A percentile compares a stretch with the other conserved stretches of the same genome.
phyloP scores from a whole-genome alignment of 2,329 filamentous ascomycete species.

The Westerdykella aurantiaca region DNA sequence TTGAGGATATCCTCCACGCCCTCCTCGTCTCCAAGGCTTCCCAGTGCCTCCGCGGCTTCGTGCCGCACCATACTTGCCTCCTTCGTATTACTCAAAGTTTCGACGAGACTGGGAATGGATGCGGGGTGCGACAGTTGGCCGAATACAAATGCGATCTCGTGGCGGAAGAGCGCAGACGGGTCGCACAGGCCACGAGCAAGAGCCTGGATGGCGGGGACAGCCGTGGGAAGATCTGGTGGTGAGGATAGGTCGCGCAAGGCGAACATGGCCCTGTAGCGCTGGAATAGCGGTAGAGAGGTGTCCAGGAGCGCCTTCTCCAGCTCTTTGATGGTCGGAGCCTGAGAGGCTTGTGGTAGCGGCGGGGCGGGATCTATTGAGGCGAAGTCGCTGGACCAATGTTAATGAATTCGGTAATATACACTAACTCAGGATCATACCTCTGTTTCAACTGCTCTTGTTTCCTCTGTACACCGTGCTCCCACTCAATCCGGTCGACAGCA shows the following conservation, averaged over 20 bases:
- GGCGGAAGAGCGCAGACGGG: slow-evolving; percentile 85
- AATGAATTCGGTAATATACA: slow-evolving; percentile 3
- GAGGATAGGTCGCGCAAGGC: slow-evolving; percentile 90
- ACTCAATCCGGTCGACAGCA: slow-evolving; percentile 86
- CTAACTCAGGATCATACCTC: slow-evolving; percentile 53
- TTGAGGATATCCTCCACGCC: slow-evolving; percentile 84
- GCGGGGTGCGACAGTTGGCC: slow-evolving; percentile 93
- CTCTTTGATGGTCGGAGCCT: slow-evolving; percentile 60
- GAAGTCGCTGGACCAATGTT: slow-evolving; percentile 64
- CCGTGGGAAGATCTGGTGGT: slow-evolving; percentile 83
- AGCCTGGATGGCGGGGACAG: slow-evolving; percentile 77
- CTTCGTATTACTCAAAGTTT: slow-evolving; percentile 67
- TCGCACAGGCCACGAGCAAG: slow-evolving; percentile 82
- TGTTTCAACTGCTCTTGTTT: slow-evolving; percentile 66
- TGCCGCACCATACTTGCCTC: slow-evolving; percentile 97
- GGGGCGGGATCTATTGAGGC: slow-evolving; percentile 93
- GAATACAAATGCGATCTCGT: slow-evolving; percentile 98
- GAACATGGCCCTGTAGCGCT: slow-evolving; percentile 97
- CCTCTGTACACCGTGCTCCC: slow-evolving; percentile 65
- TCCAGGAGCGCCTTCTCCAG: slow-evolving; percentile 75
- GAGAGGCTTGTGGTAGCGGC: slow-evolving; percentile 65
- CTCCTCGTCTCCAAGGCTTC: slow-evolving; percentile 86
- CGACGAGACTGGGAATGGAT: slow-evolving; percentile 85
- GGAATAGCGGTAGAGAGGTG: slow-evolving; percentile 72
- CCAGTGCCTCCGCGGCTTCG: slow-evolving; percentile 92